A percentile compares a stretch with the other conserved stretches of the same genome.
Conservation (phyloP, 805 yeast species). For the Kodamaea neixiangensis region DNA sequence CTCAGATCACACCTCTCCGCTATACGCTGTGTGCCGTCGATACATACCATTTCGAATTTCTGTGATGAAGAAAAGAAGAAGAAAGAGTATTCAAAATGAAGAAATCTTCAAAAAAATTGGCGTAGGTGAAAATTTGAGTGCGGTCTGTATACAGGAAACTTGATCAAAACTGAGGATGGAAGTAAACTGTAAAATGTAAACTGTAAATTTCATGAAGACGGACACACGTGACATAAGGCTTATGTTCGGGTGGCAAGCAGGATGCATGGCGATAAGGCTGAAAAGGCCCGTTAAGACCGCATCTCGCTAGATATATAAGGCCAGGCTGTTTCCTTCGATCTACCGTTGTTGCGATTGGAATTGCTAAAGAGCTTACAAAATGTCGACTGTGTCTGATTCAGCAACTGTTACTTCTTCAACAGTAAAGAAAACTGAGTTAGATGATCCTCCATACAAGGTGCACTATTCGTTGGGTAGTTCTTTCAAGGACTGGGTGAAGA, state of each 20-base stretch:
- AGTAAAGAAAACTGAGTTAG: neutral
- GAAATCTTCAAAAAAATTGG: slow-evolving; percentile 1
- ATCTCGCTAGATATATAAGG: no score
- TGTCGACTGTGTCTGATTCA: neutral
- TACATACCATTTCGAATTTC: slow-evolving; percentile 24
- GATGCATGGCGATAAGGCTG: no score
- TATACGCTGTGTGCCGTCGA: neutral
- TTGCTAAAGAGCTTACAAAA: neutral
- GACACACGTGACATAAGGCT: neutral
- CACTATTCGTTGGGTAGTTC: slow-evolving; percentile 7
- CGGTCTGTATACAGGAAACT: neutral
- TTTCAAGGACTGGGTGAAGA: slow-evolving; percentile 33
- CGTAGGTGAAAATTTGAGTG: slow-evolving; percentile 6
- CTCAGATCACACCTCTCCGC: neutral
- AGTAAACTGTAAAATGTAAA: neutral
- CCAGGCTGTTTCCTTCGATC: no score
- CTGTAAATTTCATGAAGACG: neutral
- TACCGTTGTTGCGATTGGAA: no score
- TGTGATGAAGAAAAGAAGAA: slow-evolving; percentile 16
- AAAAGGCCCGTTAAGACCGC: no score
- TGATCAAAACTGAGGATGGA: neutral
- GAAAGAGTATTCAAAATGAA: slow-evolving; percentile 3
- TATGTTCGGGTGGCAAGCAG: neutral
- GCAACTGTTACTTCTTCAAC: neutral
- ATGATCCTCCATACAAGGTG: neutral